These are phyloP conservation scores for Camellia japonica DNA, from an alignment of 148 eudicot genomes.

Conservation along the genomic window DNA sequence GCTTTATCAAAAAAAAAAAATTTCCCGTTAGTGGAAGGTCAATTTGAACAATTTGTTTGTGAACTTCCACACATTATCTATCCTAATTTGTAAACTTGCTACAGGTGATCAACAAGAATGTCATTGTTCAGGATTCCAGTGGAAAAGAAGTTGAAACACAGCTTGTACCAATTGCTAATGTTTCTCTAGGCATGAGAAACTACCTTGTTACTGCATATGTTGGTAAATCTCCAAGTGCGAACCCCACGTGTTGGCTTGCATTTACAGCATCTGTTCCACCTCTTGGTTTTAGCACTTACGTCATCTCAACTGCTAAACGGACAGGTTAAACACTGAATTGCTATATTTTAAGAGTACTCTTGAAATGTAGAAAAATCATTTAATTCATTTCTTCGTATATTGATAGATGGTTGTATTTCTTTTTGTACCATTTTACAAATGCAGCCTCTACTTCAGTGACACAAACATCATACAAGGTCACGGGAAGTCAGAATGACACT, in stretches of 20 bases:
- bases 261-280: conserved; percentile 86
- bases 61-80: not conserved
- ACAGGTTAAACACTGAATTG: conserved; percentile 41
- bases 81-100: conserved; percentile 7
- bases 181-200: conserved; percentile 48
- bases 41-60: not conserved
- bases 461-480: conserved; percentile 25
- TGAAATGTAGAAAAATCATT: not conserved
- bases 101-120: conserved; percentile 63
- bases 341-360: conserved; percentile 1
- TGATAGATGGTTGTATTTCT: conserved; percentile 6
- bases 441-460: conserved; percentile 48
- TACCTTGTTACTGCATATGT: conserved; percentile 58
- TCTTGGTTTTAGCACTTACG: conserved; percentile 82
- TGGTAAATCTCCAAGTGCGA: conserved; percentile 42
- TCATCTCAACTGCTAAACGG: conserved; percentile 43
- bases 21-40: not conserved
- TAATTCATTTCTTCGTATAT: not conserved
- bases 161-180: conserved; percentile 61
- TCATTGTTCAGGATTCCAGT: conserved; percentile 54
- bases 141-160: conserved; percentile 78
- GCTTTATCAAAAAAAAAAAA: too few relatives aligned
- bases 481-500: conserved; percentile 28
- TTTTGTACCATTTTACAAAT: conserved; percentile 13
- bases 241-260: conserved; percentile 74